A percentile compares a stretch with the other conserved stretches of the same genome.
phyloP scores from a whole-genome alignment of 2,329 filamentous ascomycete genomes.

The Calonectria ilicicola region DNA sequence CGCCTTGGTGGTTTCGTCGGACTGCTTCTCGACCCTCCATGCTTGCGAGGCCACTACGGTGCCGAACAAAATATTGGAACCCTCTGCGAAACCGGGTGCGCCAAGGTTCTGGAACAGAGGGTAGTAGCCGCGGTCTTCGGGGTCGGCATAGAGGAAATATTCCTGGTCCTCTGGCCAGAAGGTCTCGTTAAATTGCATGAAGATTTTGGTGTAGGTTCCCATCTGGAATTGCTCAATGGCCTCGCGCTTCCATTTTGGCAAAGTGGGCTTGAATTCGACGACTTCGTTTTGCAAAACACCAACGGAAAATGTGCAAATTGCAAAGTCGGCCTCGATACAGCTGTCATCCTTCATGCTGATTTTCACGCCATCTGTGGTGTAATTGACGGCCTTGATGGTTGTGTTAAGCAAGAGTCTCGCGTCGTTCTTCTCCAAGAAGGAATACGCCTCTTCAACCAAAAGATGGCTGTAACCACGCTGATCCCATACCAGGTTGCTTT shows the following conservation, averaged over 20 bases:
- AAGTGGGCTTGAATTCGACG: constrained; percentile 67
- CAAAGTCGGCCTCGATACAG: constrained; percentile 71
- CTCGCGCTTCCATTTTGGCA: constrained; percentile 74
- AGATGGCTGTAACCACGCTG: constrained; percentile 71
- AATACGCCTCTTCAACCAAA: constrained; percentile 66
- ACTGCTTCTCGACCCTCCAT: constrained; percentile 68
- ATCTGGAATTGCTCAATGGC: constrained; percentile 75
- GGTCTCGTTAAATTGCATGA: constrained; percentile 74
- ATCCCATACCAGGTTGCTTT: constrained; percentile 72
- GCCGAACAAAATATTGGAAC: constrained; percentile 74
- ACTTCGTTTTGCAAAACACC: constrained; percentile 74
- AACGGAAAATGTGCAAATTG: constrained; percentile 75
- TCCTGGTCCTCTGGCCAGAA: constrained; percentile 69
- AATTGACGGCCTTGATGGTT: constrained; percentile 65
- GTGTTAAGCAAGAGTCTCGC: constrained; percentile 69
- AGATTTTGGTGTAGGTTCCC: constrained; percentile 81
- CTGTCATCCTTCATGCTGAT: constrained; percentile 64
- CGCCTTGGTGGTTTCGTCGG: constrained; percentile 67
- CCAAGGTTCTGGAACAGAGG: constrained; percentile 75
- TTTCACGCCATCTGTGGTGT: constrained; percentile 64
- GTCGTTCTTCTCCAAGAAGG: constrained; percentile 69
- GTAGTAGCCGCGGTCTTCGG: constrained; percentile 55
- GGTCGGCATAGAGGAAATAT: constrained; percentile 60
- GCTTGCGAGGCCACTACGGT: constrained; percentile 70
- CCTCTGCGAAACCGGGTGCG: constrained; percentile 67